Percentiles rank a stretch among this genome's conserved stretches.
Conservation (phyloP, 305 asterid species). For the Solanum aculeatissimum region DNA sequence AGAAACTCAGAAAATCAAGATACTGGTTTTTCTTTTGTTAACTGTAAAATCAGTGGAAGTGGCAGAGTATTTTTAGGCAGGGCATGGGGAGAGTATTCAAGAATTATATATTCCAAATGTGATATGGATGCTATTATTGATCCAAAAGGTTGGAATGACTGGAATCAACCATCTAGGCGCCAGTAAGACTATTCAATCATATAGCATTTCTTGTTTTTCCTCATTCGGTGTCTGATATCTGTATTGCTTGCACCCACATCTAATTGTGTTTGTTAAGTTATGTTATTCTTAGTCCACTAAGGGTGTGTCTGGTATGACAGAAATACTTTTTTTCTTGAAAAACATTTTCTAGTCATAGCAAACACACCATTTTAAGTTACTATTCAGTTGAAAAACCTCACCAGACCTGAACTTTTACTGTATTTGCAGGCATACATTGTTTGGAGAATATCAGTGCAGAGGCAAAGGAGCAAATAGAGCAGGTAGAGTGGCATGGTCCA, state of each 20-base stretch:
- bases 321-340: background rate
- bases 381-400: background rate
- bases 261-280: too few relatives aligned
- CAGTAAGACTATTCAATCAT: conserved; percentile 23
- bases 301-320: too few relatives aligned
- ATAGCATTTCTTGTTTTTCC: background rate
- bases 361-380: background rate
- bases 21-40: conserved; percentile 67
- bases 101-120: conserved; percentile 34
- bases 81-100: conserved; percentile 73
- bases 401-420: background rate
- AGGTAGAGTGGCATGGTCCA: conserved; percentile 47
- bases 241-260: background rate
- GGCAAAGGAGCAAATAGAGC: conserved; percentile 64
- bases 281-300: too few relatives aligned
- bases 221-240: background rate
- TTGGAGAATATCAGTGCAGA: conserved; percentile 56
- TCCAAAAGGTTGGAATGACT: conserved; percentile 66
- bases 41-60: conserved; percentile 39
- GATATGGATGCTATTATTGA: conserved; percentile 25
- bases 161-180: conserved; percentile 27
- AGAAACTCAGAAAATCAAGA: conserved; percentile 32
- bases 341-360: too few relatives aligned
- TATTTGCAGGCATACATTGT: conserved; percentile 37
- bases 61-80: conserved; percentile 50